phyloP scores from a whole-genome alignment of 1,284 basidiomycete genomes.

The Malassezia arunalokei region DNA sequence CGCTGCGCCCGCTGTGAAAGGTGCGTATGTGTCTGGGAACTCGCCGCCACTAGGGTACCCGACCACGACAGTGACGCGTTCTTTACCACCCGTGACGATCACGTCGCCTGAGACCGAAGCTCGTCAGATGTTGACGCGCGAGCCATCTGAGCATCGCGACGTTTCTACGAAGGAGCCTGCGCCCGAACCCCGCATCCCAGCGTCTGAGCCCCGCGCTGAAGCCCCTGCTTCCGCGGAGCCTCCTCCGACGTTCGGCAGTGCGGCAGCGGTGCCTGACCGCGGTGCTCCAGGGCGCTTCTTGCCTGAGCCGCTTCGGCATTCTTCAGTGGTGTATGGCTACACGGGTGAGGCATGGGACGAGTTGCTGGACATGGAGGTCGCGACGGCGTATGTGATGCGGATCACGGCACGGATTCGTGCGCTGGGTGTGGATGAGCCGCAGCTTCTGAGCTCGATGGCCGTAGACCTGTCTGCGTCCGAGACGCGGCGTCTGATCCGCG shows the following conservation, averaged over 20 bases:
- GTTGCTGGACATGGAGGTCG: slow-evolving; percentile 23
- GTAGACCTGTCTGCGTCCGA: slow-evolving; percentile 32
- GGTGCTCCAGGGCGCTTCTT: not conserved
- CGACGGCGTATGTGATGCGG: slow-evolving; percentile 21
- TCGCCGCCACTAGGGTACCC: too few species aligned
- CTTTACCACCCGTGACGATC: too few species aligned
- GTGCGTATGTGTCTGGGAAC: too few species aligned
- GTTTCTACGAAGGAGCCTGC: not conserved
- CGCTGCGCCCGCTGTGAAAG: too few species aligned
- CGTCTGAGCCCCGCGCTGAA: too few species aligned
- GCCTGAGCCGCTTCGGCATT: too few species aligned
- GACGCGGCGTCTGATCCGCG: slow-evolving; percentile 25
- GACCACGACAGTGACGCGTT: too few species aligned
- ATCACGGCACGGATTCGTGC: slow-evolving; percentile 29
- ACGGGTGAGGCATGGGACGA: slow-evolving; percentile 27
- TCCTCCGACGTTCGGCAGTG: not conserved
- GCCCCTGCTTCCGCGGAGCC: not conserved
- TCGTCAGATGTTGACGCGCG: too few species aligned
- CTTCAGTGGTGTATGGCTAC: slow-evolving; percentile 26
- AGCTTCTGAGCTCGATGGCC: slow-evolving; percentile 44
- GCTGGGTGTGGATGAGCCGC: slow-evolving; percentile 32
- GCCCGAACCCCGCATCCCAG: not conserved
- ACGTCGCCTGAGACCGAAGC: too few species aligned
- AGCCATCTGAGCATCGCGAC: not conserved
- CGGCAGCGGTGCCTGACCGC: not conserved